These are phyloP conservation scores for Lactarius hatsudake DNA, from an alignment of 768 basidiomycete genomes.

Conservation along the genomic window DNA sequence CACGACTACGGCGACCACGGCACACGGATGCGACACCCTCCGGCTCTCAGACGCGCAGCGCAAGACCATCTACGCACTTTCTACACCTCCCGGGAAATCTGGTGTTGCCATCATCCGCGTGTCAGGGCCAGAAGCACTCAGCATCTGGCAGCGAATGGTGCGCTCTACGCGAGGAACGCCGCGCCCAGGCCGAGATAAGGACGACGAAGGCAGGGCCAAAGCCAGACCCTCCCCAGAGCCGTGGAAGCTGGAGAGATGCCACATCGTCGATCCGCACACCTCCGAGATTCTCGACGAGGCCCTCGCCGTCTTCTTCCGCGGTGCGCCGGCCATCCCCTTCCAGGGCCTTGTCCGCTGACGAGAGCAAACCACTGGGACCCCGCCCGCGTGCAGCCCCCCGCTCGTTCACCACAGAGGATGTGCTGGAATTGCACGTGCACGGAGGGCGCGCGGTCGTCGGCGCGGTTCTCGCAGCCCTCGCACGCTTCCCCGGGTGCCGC, in stretches of 20 bases:
- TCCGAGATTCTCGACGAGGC: conserved; percentile 73
- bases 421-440: conserved; percentile 82
- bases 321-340: conserved; percentile 38
- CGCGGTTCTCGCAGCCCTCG: conserved; percentile 63
- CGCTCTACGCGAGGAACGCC: conserved; percentile 31
- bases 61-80: conserved; percentile 83
- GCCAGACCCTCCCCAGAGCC: conserved; percentile 35
- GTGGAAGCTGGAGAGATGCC: conserved; percentile 70
- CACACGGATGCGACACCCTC: conserved; percentile 6
- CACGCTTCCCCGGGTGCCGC: conserved; percentile 59
- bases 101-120: conserved; percentile 82
- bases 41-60: conserved; percentile 51
- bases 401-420: conserved; percentile 82
- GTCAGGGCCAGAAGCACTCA: conserved; percentile 69
- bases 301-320: conserved; percentile 77
- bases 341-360: conserved; percentile 3
- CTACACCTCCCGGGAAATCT: conserved; percentile 82
- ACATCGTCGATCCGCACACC: conserved; percentile 59
- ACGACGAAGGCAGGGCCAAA: conserved; percentile 22
- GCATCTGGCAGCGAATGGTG: conserved; percentile 63
- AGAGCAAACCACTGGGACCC: background rate
- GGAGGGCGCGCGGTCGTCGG: conserved; percentile 80
- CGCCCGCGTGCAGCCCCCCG: conserved; percentile 50
- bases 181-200: background rate
- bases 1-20: background rate